A percentile compares a stretch with the other conserved stretches of the same genome.
Evolutionary conservation across 768 basidiomycete genomes (phyloP).

Genomic region (Boletus sp.): DNA sequence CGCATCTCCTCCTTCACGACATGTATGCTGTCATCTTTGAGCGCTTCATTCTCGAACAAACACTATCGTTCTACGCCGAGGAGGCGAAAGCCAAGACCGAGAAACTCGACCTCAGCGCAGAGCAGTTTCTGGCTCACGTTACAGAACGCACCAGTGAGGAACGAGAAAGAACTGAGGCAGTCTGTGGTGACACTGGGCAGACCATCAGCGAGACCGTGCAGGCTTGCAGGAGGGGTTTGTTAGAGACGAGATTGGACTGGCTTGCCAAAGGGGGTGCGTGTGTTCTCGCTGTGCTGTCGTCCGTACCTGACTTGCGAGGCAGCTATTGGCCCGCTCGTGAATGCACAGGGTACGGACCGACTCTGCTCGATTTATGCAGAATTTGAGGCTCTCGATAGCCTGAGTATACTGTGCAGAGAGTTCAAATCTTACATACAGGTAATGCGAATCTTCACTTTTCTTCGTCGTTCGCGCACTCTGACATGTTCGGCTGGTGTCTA

Average conservation of each 20-base stretch:
- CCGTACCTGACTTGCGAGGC: constrained; percentile 9
- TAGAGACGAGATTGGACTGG: constrained; percentile 44
- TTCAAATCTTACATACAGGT: constrained; percentile 66
- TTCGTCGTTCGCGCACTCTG: background rate
- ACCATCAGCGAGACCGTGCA: constrained; percentile 51
- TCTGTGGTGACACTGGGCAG: constrained; percentile 43
- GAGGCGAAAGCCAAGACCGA: constrained; percentile 45
- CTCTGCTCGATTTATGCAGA: constrained; percentile 56
- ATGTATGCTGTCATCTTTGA: constrained; percentile 59
- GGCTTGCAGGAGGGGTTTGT: constrained; percentile 50
- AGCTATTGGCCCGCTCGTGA: constrained; percentile 58
- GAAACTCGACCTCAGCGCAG: constrained; percentile 36
- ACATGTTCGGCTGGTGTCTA: constrained; percentile 24
- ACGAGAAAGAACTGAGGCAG: constrained; percentile 44
- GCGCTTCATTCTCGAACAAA: constrained; percentile 47
- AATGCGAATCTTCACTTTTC: background rate
- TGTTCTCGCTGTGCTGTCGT: constrained; percentile 32
- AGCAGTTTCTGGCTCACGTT: constrained; percentile 52
- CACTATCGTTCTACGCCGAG: constrained; percentile 48
- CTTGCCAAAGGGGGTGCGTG: constrained; percentile 38
- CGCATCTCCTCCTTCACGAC: constrained; percentile 53
- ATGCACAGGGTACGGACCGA: constrained; percentile 39
- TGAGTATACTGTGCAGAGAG: constrained; percentile 51
- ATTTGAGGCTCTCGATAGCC: constrained; percentile 55
- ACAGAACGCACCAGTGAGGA: constrained; percentile 53